phyloP scores from a whole-genome alignment of 352 stramenopile species.

The Stramenopiles sp. region DNA sequence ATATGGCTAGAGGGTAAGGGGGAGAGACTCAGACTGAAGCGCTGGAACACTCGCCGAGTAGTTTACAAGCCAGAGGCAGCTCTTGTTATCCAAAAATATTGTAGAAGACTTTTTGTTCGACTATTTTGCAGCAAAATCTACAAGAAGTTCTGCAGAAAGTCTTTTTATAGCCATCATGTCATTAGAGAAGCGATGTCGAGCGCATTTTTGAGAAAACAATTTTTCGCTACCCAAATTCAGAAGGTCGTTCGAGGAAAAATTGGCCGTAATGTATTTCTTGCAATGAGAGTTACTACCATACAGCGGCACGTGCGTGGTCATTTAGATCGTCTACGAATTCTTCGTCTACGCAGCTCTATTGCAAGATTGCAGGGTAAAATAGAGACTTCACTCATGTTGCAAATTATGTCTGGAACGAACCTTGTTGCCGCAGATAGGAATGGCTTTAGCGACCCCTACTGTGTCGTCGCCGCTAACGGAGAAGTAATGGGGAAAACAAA shows the following conservation, averaged over 20 bases:
- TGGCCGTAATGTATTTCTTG: not conserved
- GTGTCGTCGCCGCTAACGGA: not conserved
- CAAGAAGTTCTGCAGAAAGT: not conserved
- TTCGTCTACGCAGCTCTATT: not conserved
- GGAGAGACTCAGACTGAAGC: not conserved
- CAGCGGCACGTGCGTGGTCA: not conserved
- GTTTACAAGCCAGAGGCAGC: constrained; percentile 7
- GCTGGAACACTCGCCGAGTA: not conserved
- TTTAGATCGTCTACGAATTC: not conserved
- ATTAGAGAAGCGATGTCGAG: not conserved
- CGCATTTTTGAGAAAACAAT: not conserved
- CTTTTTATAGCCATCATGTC: not conserved
- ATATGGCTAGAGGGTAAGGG: not conserved
- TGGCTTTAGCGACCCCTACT: not conserved
- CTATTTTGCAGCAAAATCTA: not conserved
- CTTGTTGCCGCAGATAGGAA: not conserved
- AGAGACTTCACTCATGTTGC: not conserved
- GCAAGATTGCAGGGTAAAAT: not conserved
- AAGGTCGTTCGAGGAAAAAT: not conserved
- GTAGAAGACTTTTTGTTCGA: not conserved
- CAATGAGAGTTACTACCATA: not conserved
- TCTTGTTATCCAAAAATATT: not conserved
- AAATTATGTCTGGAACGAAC: not conserved
- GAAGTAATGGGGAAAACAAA: not conserved
- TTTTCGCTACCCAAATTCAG: constrained; percentile 1